Conservation (phyloP, 2,329 filamentous ascomycete species). For the Trichoderma atroviride region DNA sequence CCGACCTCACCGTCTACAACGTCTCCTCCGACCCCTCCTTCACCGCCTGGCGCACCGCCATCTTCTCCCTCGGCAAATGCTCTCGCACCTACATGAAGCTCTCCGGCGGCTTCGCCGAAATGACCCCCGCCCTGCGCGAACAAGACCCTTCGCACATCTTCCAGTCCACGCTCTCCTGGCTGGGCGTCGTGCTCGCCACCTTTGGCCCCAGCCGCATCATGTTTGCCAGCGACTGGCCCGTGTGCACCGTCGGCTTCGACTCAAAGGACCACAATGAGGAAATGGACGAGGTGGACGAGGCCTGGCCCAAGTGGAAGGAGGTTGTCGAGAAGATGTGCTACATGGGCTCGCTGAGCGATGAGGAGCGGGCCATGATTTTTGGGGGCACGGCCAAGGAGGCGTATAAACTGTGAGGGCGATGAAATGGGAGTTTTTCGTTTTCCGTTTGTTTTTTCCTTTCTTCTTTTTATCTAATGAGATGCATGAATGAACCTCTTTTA, state of each 20-base stretch:
- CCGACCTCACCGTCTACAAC: conserved; percentile 69
- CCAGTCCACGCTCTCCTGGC: conserved; percentile 67
- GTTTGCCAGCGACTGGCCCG: conserved; percentile 94
- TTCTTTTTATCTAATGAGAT: not conserved
- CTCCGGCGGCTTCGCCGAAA: conserved; percentile 82
- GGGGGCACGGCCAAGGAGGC: conserved; percentile 70
- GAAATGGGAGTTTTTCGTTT: not conserved
- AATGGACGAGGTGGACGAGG: conserved; percentile 42
- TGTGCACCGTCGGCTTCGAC: conserved; percentile 67
- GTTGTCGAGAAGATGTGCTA: conserved; percentile 70
- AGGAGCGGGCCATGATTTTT: conserved; percentile 70
- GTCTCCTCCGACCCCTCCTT: conserved; percentile 59
- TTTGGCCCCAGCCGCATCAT: conserved; percentile 77
- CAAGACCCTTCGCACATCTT: conserved; percentile 61
- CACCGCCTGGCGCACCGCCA: conserved; percentile 67
- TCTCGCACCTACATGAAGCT: conserved; percentile 83
- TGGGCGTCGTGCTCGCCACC: conserved; percentile 68
- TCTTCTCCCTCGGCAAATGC: conserved; percentile 68
- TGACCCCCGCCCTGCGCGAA: conserved; percentile 59
- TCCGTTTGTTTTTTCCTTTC: not conserved
- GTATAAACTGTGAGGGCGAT: conserved; percentile 57
- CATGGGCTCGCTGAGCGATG: conserved; percentile 61
- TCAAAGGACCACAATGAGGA: not conserved
- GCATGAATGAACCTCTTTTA: not conserved
- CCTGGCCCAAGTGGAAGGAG: conserved; percentile 76